Evolutionary conservation across 768 basidiomycete genomes (phyloP).

Genomic region (Phylloporus scabripes): DNA sequence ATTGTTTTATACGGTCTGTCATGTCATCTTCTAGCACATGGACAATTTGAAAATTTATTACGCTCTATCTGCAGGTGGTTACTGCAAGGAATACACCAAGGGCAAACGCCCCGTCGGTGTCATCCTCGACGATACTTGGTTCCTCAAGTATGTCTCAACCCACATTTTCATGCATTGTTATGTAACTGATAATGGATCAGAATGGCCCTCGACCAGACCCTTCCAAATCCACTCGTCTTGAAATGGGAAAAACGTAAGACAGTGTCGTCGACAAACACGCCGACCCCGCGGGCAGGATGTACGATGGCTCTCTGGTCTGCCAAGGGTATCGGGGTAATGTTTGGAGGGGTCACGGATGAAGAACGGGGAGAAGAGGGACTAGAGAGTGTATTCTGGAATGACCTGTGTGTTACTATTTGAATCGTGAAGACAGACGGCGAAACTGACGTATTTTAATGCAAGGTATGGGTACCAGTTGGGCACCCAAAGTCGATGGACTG

Average conservation of each 20-base stretch:
- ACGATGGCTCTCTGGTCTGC: slow-evolving; percentile 80
- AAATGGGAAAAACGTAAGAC: slow-evolving; percentile 89
- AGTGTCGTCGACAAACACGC: slow-evolving; percentile 50
- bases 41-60: neutral
- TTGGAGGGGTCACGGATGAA: slow-evolving; percentile 87
- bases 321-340: slow-evolving; percentile 68
- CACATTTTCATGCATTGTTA: neutral
- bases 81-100: slow-evolving; percentile 85
- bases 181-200: slow-evolving; percentile 13
- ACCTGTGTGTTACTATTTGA: slow-evolving; percentile 50
- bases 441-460: neutral
- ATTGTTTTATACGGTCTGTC: slow-evolving; percentile 67
- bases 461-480: slow-evolving; percentile 76
- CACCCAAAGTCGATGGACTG: slow-evolving; percentile 75
- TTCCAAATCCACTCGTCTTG: slow-evolving; percentile 36
- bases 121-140: slow-evolving; percentile 90
- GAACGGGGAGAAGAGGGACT: slow-evolving; percentile 80
- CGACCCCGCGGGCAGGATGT: slow-evolving; percentile 69
- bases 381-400: slow-evolving; percentile 84
- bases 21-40: neutral
- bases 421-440: neutral
- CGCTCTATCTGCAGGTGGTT: slow-evolving; percentile 55
- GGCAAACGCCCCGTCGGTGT: slow-evolving; percentile 80
- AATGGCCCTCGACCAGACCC: slow-evolving; percentile 27
- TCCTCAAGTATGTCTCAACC: slow-evolving; percentile 52